Base-by-base conservation (phyloP, 2,329 filamentous ascomycete genomes). In the Aquanectria penicillioides region DNA sequence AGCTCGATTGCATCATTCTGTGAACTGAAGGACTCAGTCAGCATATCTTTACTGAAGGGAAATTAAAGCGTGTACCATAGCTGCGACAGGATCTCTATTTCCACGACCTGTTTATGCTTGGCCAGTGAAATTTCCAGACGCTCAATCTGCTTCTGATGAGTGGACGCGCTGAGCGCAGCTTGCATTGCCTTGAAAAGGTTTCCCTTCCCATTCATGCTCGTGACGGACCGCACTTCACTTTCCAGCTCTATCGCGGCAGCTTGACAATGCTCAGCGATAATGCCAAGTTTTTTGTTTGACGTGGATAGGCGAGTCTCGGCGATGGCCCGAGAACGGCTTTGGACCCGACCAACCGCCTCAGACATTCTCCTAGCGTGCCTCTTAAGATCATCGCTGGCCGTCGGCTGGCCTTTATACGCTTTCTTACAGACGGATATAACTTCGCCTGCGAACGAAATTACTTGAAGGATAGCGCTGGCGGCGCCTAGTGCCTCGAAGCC, bases 401-500 rank as follows among this genome's bases (percentile, higher is more conserved):
- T 59, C 1, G 43, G 46, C 0, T 20, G 28, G 3, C 62, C 63
- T 5, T 63, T 36, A 1, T 63, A 66, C 0, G 57, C 36, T 0
- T 52, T 41, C 2, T 58, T 56, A 5, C 62, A 66, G 0, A 28
- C 22, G 5, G n/a, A 17, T 2, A 6, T 4, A 0, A 59, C 2
- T 2, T 47, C 52, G 4, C 13, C n/a, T 1, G 63, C 57, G 3
- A 61, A 61, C 0, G 60, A 57, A 2, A 63, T 57, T 2, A 65
- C 43, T 41, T 66, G 62, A 2, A 66, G 12, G 0, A 66, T 47
- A 5, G 60, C 62, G 17, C 63, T 65, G 0, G 60, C 63, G 0
- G 43, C 57, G 2, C 62, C 47, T 3, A 64, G 62, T 1, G 40
- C 61, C 23, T 64, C 62, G 0, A 64, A 8, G 1, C 62, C 53